phyloP scores from a whole-genome alignment of 2,329 filamentous ascomycete species.

The Diaporthe helianthi region DNA sequence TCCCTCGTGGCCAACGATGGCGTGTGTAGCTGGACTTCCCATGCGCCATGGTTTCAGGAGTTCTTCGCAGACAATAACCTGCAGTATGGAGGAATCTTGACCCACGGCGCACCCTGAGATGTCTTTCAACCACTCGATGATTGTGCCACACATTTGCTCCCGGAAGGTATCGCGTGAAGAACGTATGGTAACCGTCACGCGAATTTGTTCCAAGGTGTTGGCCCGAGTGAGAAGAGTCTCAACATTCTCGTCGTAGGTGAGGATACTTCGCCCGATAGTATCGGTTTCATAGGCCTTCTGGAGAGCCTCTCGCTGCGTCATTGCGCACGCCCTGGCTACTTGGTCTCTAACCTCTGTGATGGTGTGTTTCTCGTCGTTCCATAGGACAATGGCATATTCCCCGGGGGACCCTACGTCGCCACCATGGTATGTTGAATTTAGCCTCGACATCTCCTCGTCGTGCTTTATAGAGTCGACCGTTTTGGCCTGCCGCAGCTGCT shows the following conservation, averaged over 20 bases:
- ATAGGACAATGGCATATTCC: slow-evolving; percentile 86
- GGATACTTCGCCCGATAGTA: slow-evolving; percentile 82
- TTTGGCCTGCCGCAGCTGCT: slow-evolving; percentile 88
- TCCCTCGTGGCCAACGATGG: slow-evolving; percentile 76
- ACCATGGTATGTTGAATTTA: slow-evolving; percentile 78
- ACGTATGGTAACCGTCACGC: slow-evolving; percentile 92
- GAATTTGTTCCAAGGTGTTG: slow-evolving; percentile 90
- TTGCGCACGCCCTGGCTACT: slow-evolving; percentile 85
- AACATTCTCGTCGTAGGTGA: slow-evolving; percentile 78
- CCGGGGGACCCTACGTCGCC: slow-evolving; percentile 70
- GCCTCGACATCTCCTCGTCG: slow-evolving; percentile 81
- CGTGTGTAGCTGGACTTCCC: slow-evolving; percentile 84
- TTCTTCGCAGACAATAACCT: slow-evolving; percentile 87
- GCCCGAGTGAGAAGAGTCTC: slow-evolving; percentile 78
- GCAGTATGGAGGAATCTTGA: slow-evolving; percentile 77
- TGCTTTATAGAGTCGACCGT: slow-evolving; percentile 79
- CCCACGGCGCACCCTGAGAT: slow-evolving; percentile 90
- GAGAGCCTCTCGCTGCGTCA: slow-evolving; percentile 71
- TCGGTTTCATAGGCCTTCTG: slow-evolving; percentile 87
- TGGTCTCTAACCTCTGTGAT: slow-evolving; percentile 89
- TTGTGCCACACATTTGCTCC: slow-evolving; percentile 98
- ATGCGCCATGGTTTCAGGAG: slow-evolving; percentile 86
- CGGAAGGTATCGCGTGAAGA: slow-evolving; percentile 94
- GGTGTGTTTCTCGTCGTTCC: slow-evolving; percentile 99
- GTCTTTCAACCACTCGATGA: slow-evolving; percentile 94